Conservation (phyloP, 1,284 basidiomycete species). For the Cryptococcus sp. region DNA sequence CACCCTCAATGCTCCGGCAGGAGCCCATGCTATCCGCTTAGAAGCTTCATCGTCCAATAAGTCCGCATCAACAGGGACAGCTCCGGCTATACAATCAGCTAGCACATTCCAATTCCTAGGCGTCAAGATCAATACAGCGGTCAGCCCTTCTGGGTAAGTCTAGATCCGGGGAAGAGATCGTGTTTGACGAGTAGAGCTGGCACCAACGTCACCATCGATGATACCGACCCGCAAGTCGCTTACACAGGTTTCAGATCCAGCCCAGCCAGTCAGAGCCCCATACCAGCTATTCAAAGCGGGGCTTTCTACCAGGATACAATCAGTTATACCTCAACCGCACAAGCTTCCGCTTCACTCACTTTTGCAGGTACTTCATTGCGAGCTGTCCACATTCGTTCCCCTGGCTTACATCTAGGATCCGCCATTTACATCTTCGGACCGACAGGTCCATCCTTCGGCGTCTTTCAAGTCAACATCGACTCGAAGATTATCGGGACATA, state of each 20-base stretch:
- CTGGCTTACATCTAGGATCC: slow-evolving; percentile 12
- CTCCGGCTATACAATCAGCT: neutral
- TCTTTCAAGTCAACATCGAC: slow-evolving; percentile 21
- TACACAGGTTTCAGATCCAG: slow-evolving; percentile 29
- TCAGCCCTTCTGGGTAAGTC: slow-evolving; percentile 16
- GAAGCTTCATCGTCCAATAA: slow-evolving; percentile 5
- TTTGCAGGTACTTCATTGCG: slow-evolving; percentile 18
- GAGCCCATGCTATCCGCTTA: slow-evolving; percentile 16
- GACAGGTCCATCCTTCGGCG: slow-evolving; percentile 28
- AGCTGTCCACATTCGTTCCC: neutral
- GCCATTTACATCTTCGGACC: slow-evolving; percentile 32
- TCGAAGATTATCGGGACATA: slow-evolving; percentile 8
- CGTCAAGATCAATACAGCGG: slow-evolving; percentile 12
- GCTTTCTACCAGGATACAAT: slow-evolving; percentile 25
- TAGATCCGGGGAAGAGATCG: neutral
- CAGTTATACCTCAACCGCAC: slow-evolving; percentile 23
- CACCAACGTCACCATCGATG: slow-evolving; percentile 27
- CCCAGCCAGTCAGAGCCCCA: slow-evolving; percentile 4
- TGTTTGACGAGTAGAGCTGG: slow-evolving; percentile 6
- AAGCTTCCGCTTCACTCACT: slow-evolving; percentile 16
- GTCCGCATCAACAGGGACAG: neutral
- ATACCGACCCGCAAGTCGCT: slow-evolving; percentile 17
- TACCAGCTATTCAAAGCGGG: slow-evolving; percentile 19
- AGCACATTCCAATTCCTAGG: slow-evolving; percentile 17
- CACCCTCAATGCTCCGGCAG: slow-evolving; percentile 9